Base-by-base conservation (phyloP, 2,329 filamentous ascomycete species). In the Fusarium sp. region DNA sequence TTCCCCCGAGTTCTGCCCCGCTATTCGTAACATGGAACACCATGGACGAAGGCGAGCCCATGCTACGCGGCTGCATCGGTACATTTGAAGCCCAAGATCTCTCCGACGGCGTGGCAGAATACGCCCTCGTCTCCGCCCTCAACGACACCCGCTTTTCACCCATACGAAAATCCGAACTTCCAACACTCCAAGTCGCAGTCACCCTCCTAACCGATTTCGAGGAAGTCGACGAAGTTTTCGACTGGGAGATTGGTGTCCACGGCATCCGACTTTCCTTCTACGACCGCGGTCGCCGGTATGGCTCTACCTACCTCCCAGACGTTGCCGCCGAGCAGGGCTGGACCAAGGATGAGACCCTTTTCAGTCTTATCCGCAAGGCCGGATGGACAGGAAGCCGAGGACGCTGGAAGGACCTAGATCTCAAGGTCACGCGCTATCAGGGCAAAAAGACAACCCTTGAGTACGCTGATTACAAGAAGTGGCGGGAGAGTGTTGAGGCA, bases 11-110 rank as follows among this genome's bases (percentile, higher is more conserved):
- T 59, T 85, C 87, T 42, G 89, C 90, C 66, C 95, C 95, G 1
- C 86, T 98, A 39, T 98, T 98, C 78, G 93, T 99, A 46, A 97
- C 94, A 9, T 98, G 95, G 94, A 97, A 98, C 82, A 93, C 88
- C 1, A 73, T 94, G 56, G 75, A 76, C 31, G 76, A 73, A 21
- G 74, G 73, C 66, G 76, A 79, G 36, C 59, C 91, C 77, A 87
- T 87, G 24, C 87, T 99, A 42, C 91, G 96, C 62, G 96, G 96
- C 62, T 99, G 96, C 84, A 98, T 99, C 77, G 96, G 96, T 72
- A 99, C 95, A 4, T 99, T 98, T 76, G 92, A 94, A 75, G 79
- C 90, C 3, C 89, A 93, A 74, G 88, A 91, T 50, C 87, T 99
- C 14, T 85, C 89, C 31, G 80, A 87, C 2, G 94, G 94, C 6